Evolutionary conservation across 768 basidiomycete species (phyloP), one percentile per base, ranked within the genome.

Genomic region (Cyclocybe aegerita): DNA sequence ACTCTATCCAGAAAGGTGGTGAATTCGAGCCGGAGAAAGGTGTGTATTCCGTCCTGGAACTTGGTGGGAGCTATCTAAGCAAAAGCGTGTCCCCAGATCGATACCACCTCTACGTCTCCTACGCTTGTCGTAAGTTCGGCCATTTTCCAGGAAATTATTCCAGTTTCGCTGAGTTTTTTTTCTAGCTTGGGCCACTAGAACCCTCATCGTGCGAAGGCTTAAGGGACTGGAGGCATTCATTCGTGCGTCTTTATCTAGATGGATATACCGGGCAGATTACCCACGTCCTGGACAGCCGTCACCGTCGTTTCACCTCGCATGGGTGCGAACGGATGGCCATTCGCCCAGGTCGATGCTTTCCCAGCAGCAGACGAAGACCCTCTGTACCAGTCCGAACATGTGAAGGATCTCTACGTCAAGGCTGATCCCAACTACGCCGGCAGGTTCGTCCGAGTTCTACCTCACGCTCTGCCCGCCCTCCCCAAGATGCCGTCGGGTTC

Each of bases 171-270:
- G 37, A 33, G 12, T 34, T 8, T 32, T 46, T 29, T 12, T 49
- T 50, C 23, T 41, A 90, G 88, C 96, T 8, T 98, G 95, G 96
- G 96, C 96, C 0, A 92, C 93, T 17, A 80, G 96, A 56, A 82
- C 94, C 4, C 74, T 97, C 54, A 97, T 98, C 59, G 76, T 88
- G 3, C 80, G 95, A 56, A 85, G 92, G 69, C 78, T 98, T 60
- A 99, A 99, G 67, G 94, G 95, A 2, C 76, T 99, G 16, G 90
- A 98, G 56, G 77, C 86, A 17, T 71, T 90, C 54, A 82, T 99
- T 52, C 74, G 93, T 91, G 56, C 63, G 88, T 73, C 17, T 31
- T 32, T 34, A 30, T 16, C 36, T 29, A 37, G 30, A 4, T 8
- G 16, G 40, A 36, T 17, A 7, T 38, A 12, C 3, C 16, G 17